Evolutionary conservation across 208 protist genomes (phyloP), one percentile per base, ranked within the genome.

Genomic region (Trichomonas tenax): DNA sequence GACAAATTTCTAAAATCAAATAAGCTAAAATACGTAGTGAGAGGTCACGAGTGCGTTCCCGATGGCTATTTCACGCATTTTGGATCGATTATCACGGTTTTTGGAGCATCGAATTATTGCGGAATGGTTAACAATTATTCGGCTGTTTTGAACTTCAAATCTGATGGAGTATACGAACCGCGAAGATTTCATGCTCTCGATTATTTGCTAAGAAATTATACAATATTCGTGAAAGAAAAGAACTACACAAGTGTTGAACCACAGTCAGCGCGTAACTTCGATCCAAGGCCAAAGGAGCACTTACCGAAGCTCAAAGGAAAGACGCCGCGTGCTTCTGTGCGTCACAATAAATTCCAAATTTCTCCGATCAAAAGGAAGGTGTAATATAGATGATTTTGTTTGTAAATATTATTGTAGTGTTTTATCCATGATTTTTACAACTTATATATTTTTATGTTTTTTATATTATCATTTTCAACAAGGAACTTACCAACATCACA

Each of bases 61-160:
- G 26, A 51, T 8, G 86, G 86, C 44, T 40, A 51, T 2, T n/a
- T 38, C 2, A 58, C 21, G 0, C 44, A 48, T 51, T 34, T 48
- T 23, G n/a, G n/a, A 44, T 23, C 41, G 38, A 9, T 58, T 17
- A n/a, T 93, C 51, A 93, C 86, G 14, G 86, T 93, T 34, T 93
- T 93, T 93, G 40, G 44, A 38, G 86, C 86, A 38, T 93, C 86
- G 38, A 93, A 93, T 93, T 93, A 93, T 51, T 93, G 86, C 86
- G 86, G 86, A n/a, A 34, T 93, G 40, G 38, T 89, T 44, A n/a
- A 34, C 10, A 89, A 89, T 31, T n/a, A 45, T 31, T 89, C 82
- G 23, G 82, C 82, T 46, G 23, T 89, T n/a, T 46, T 89, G 15
- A 44, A 26, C 23, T 46, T 89, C 26, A 89, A 89, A 46, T 34